Base-by-base conservation (phyloP, 169 alveolate species). In the Plasmodium yoelii region DNA sequence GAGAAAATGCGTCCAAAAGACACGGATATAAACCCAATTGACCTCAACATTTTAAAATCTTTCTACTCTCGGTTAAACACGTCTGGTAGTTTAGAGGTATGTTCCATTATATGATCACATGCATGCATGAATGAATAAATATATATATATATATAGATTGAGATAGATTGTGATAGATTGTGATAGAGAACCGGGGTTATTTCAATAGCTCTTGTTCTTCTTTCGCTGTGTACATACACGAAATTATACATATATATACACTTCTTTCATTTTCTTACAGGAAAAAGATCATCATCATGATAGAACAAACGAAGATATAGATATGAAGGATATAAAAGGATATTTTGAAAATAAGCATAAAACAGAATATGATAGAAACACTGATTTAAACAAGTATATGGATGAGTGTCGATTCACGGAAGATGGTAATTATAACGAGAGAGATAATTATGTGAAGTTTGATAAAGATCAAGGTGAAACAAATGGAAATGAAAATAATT, bases 341-440 rank as follows among this genome's bases (percentile, higher is more conserved):
- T 75, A 47, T 47, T 63, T n/a, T 53, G 88, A 75, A 12, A 55
- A 19, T 51, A 75, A 75, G 56, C 18, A 22, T 67, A 75, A 75
- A 49, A 13, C 63, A 1, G 88, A 75, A 5, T 61, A 55, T 39
- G 47, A 47, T 19, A 63, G 75, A 44, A 63, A 61, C 44, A 44
- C 5, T 24, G 88, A 75, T 55, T 13, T 77, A 57, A 64, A 47
- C 49, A 77, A 77, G 49, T 57, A 63, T 9, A 18, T 46, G 0
- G 77, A 63, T 8, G 75, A 63, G 19, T 56, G n/a, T 15, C 63
- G 65, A 47, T 42, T 63, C 18, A 47, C 55, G 6, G 77, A 77
- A 6, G 88, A 77, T 12, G 70, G 65, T 13, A 64, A 47, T 39
- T 64, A 26, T 77, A 69, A 77, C 10, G 88, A 77, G 3, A 61